Base-by-base conservation (phyloP, 2,329 filamentous ascomycete species). In the Colletotrichum agaves region DNA sequence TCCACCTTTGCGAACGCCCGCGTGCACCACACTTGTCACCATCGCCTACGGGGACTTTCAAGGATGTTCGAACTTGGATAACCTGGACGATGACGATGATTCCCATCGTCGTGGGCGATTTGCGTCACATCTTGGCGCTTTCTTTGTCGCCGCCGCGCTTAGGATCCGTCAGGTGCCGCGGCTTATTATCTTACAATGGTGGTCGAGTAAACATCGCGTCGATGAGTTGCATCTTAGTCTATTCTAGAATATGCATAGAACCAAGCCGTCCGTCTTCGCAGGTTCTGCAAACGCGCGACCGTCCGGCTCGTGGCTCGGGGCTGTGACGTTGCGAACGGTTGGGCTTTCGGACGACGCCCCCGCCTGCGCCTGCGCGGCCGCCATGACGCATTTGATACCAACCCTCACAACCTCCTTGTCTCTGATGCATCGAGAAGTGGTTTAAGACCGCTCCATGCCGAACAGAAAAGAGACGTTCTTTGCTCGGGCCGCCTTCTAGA, bases 401-500 rank as follows among this genome's bases (percentile, higher is more conserved):
- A 15, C 13, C n/a, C 8, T 47, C 59, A 11, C 17, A 35, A 47
- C 39, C 31, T 17, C 37, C n/a, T n/a, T 56, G 13, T 15, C 15
- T 37, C 13, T 35, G 39, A 52, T 44, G 52, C 58, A 52, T 58
- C 37, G 31, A 67, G 52, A 63, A 47, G n/a, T 21, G 23, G 49
- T 59, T 59, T 47, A 46, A 67, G 59, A 49, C 53, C 11, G 27
- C 59, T 67, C 64, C 39, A 59, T 47, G 44, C 55, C 61, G 31
- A 31, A 46, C 59, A 50, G 31, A 55, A 55, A 21, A 33, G 47
- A 61, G n/a, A n/a, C 17, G 11, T 1, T 5, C 0, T n/a, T 27
- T 3, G 64, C 53, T 53, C 46, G 59, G 53, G 23, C 31, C 46
- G 19, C 21, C 12, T 67, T 67, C 61, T 49, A 67, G 64, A 67